phyloP scores from a whole-genome alignment of 116 monocot genomes.

The Cymodocea nodosa region DNA sequence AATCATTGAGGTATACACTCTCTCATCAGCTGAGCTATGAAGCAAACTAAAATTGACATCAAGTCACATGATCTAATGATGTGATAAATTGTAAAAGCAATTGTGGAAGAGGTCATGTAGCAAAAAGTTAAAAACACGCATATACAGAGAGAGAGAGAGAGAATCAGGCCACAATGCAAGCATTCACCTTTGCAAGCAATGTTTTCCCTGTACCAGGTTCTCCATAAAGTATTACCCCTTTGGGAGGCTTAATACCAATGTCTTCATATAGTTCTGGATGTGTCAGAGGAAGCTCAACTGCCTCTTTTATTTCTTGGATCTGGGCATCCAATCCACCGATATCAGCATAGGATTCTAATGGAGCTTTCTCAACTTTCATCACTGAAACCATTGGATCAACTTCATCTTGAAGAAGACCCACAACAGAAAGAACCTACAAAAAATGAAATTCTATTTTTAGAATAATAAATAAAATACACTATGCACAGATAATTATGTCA shows the following conservation, averaged over 20 bases:
- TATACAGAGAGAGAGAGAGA: too few species aligned
- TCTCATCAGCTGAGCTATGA: too few species aligned
- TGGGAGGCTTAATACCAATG: constrained; percentile 89
- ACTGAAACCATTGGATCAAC: constrained; percentile 99
- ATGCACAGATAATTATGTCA: too few species aligned
- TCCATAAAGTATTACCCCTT: constrained; percentile 92
- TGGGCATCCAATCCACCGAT: constrained; percentile 96
- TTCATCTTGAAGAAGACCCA: constrained; percentile 92
- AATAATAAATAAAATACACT: too few species aligned
- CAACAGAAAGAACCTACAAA: constrained; percentile 81
- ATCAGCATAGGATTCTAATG: constrained; percentile 92
- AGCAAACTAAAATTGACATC: too few species aligned
- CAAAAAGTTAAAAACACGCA: too few species aligned
- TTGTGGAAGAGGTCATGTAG: too few species aligned
- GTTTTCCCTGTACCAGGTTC: constrained; percentile 94
- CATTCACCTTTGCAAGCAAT: constrained; percentile 75
- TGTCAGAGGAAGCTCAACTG: constrained; percentile 89
- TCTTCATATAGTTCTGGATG: constrained; percentile 96
- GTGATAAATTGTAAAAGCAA: too few species aligned
- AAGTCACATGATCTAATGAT: too few species aligned
- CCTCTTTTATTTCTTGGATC: constrained; percentile 97
- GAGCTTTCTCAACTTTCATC: constrained; percentile 97
- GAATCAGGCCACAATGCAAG: not conserved
- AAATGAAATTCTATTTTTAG: not conserved
- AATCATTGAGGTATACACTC: too few species aligned